These are phyloP conservation scores for Wolfiporia cocos DNA, from an alignment of 1,284 basidiomycete species.

Conservation along the genomic window DNA sequence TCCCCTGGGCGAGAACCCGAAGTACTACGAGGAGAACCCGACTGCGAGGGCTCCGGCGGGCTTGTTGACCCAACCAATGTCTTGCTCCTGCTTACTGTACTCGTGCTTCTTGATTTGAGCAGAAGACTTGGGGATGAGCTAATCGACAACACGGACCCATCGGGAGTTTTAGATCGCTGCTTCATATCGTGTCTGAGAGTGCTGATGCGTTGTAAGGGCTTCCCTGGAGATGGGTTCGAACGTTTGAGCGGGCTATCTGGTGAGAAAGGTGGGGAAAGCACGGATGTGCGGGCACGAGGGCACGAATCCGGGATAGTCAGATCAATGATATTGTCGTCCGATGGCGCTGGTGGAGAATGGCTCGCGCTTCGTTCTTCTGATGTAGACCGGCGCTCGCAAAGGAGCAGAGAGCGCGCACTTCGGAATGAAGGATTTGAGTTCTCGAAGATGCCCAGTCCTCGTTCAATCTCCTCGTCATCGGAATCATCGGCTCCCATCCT, in stretches of 20 bases:
- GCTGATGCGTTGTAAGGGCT: no score
- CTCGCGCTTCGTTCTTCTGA: conserved; percentile 3
- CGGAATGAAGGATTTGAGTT: not conserved
- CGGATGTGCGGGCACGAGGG: conserved; percentile 5
- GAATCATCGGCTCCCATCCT: conserved; percentile 43
- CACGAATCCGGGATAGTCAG: conserved; percentile 16
- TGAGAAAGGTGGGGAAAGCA: not conserved
- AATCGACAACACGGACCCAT: conserved; percentile 1
- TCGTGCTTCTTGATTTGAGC: conserved; percentile 9
- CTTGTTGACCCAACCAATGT: conserved; percentile 7
- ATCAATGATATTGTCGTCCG: conserved; percentile 20
- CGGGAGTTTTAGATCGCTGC: not conserved
- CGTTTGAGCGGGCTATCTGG: not conserved
- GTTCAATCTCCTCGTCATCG: conserved; percentile 49
- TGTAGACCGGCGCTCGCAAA: no score
- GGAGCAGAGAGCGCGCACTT: not conserved
- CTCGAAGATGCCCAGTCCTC: conserved; percentile 15
- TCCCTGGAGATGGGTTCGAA: not conserved
- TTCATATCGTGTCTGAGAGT: no score
- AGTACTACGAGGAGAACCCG: conserved; percentile 11
- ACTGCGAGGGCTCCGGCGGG: conserved; percentile 9
- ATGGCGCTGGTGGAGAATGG: conserved; percentile 19
- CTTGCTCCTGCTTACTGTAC: conserved; percentile 5
- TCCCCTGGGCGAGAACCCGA: conserved; percentile 9
- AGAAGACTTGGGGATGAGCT: conserved; percentile 2